phyloP scores from a whole-genome alignment of 192 early-diverging fungal genomes.

The Mortierella antarctica region DNA sequence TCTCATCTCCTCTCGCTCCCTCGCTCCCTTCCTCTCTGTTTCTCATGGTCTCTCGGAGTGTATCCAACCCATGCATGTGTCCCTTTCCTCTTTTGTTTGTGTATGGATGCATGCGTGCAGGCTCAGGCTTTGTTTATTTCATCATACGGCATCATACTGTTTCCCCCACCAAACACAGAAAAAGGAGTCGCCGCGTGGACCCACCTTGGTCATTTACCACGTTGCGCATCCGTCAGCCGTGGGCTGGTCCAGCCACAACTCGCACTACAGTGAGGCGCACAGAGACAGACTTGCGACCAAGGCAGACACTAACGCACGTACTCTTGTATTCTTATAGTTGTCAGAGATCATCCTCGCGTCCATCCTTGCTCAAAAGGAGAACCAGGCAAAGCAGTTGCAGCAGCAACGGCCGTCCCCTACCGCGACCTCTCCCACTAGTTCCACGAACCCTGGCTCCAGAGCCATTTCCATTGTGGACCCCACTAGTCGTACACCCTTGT shows the following conservation, averaged over 20 bases:
- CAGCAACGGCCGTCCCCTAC: slow-evolving; percentile 27
- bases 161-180: too few relatives aligned
- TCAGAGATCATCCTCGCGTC: slow-evolving; percentile 55
- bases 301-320: not conserved
- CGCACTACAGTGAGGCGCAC: too few relatives aligned
- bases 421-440: slow-evolving; percentile 3
- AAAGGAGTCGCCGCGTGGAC: too few relatives aligned
- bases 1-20: not conserved
- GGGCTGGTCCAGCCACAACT: too few relatives aligned
- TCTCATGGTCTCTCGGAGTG: slow-evolving; percentile 3
- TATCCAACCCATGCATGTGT: not conserved
- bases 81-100: not conserved
- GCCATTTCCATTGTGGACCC: slow-evolving; percentile 66
- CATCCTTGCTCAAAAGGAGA: slow-evolving; percentile 44
- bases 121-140: too few relatives aligned
- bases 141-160: too few relatives aligned
- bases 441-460: slow-evolving; percentile 33
- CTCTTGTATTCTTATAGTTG: slow-evolving; percentile 26
- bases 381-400: slow-evolving; percentile 26
- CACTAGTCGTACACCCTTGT: slow-evolving; percentile 58
- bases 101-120: not conserved
- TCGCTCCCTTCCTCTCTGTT: not conserved
- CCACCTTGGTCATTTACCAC: too few relatives aligned
- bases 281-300: too few relatives aligned
- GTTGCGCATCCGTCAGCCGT: too few relatives aligned